phyloP scores from a whole-genome alignment of 2,329 filamentous ascomycete genomes.

The Colletotrichum camelliae region DNA sequence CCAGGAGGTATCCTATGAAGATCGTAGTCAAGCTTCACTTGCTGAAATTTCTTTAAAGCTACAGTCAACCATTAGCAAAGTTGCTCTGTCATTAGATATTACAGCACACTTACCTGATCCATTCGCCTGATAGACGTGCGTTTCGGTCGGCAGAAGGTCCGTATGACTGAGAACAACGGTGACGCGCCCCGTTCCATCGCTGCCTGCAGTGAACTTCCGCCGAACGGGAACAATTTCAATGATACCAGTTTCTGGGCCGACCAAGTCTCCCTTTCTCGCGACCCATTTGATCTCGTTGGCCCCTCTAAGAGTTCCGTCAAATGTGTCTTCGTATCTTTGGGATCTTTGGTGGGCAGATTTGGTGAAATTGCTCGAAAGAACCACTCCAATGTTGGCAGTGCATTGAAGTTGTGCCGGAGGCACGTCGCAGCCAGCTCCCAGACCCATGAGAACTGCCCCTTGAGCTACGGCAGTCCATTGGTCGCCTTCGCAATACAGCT shows the following conservation, averaged over 20 bases:
- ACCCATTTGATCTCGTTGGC: constrained; percentile 22
- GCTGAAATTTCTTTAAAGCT: neutral
- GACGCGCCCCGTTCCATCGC: constrained; percentile 1
- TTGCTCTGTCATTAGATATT: too few relatives aligned
- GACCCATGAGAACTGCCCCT: constrained; percentile 22
- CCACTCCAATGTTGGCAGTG: neutral
- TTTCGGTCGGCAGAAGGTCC: neutral
- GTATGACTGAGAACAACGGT: neutral
- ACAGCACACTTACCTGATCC: neutral
- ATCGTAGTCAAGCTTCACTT: constrained; percentile 13
- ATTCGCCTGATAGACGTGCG: neutral
- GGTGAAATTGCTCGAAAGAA: neutral
- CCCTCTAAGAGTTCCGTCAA: constrained; percentile 3
- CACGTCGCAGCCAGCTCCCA: constrained; percentile 15
- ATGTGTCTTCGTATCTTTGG: constrained; percentile 18
- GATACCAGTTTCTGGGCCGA: neutral
- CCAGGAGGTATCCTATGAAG: neutral
- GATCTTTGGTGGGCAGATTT: neutral
- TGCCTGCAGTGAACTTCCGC: neutral
- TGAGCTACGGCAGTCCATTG: constrained; percentile 22
- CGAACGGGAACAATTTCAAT: neutral
- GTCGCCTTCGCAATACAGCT: constrained; percentile 14
- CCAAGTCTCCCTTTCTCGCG: constrained; percentile 20
- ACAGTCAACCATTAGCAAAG: too few relatives aligned
- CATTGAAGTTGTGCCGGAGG: constrained; percentile 2